A percentile compares a stretch with the other conserved stretches of the same genome.
Evolutionary conservation across 2,329 filamentous ascomycete species (phyloP).

Genomic region (Sporothrix sp.): DNA sequence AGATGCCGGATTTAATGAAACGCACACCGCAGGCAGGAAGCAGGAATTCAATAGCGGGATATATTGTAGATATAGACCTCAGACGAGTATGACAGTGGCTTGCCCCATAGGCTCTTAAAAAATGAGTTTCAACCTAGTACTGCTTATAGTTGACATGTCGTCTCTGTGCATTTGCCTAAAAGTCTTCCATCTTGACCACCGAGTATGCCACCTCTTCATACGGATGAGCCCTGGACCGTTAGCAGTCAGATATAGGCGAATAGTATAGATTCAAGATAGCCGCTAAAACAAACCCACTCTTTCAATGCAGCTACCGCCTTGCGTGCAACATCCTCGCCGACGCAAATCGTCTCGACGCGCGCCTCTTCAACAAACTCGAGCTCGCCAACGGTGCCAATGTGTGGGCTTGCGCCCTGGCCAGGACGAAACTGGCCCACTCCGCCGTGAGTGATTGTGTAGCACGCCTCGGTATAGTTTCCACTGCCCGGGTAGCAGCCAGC

Average conservation of each 20-base stretch:
- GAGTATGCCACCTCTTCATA: constrained; percentile 44
- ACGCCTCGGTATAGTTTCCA: constrained; percentile 47
- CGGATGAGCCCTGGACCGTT: constrained; percentile 35
- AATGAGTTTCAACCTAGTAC: constrained; percentile 7
- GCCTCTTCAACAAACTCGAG: constrained; percentile 52
- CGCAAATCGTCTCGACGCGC: constrained; percentile 52
- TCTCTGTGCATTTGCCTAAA: constrained; percentile 27
- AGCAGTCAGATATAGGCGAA: constrained; percentile 5
- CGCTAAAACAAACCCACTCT: constrained; percentile 37
- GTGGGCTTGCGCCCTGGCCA: constrained; percentile 49
- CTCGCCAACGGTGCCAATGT: constrained; percentile 43
- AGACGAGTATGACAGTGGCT: background rate
- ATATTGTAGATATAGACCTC: background rate
- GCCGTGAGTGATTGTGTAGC: constrained; percentile 39
- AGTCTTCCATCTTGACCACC: constrained; percentile 39
- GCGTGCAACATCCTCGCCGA: constrained; percentile 46
- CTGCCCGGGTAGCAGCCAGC: constrained; percentile 39
- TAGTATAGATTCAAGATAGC: constrained; percentile 12
- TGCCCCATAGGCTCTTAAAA: no score
- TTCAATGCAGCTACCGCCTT: constrained; percentile 56
- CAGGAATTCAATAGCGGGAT: no score
- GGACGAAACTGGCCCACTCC: constrained; percentile 55
- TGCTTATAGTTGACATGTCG: background rate
- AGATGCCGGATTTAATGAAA: background rate
- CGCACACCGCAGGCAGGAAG: background rate